Conservation (phyloP, 331 rosid genomes). For the Prunus yedoensis region DNA sequence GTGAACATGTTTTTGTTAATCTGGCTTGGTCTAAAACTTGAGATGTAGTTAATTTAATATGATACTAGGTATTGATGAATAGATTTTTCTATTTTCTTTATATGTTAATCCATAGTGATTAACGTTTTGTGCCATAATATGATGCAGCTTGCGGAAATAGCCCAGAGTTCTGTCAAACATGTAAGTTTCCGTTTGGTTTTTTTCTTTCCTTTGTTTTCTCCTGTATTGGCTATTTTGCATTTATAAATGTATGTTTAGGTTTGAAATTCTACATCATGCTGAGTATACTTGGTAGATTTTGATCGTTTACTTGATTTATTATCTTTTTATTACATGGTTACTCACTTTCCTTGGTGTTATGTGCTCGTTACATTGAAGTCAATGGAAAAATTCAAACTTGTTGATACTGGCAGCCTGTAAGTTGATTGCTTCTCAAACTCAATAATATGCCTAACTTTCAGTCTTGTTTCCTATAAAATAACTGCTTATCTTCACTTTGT, state of each 20-base stretch:
- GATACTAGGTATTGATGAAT: neutral
- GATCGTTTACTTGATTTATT: neutral
- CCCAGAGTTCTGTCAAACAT: conserved; percentile 39
- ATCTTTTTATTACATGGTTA: neutral
- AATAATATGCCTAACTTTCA: conserved; percentile 7
- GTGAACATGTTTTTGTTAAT: neutral
- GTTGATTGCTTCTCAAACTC: conserved; percentile 35
- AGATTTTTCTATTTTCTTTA: neutral
- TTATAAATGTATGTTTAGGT: neutral
- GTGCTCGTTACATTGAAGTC: conserved; percentile 36
- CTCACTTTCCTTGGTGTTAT: conserved; percentile 12
- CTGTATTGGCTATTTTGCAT: conserved; percentile 8
- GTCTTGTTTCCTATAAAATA: no score
- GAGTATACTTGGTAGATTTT: neutral
- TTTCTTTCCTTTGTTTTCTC: neutral
- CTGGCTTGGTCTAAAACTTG: neutral
- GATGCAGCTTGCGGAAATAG: conserved; percentile 67
- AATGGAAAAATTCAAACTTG: conserved; percentile 50
- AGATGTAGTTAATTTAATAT: neutral
- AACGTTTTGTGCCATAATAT: conserved; percentile 4
- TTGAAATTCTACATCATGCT: neutral
- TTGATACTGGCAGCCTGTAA: conserved; percentile 62
- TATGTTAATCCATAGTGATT: neutral
- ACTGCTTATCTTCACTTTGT: neutral
- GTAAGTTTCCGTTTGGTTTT: conserved; percentile 29